Base-by-base conservation (phyloP, 1,284 basidiomycete genomes). In the Afroboletus lepidellus region DNA sequence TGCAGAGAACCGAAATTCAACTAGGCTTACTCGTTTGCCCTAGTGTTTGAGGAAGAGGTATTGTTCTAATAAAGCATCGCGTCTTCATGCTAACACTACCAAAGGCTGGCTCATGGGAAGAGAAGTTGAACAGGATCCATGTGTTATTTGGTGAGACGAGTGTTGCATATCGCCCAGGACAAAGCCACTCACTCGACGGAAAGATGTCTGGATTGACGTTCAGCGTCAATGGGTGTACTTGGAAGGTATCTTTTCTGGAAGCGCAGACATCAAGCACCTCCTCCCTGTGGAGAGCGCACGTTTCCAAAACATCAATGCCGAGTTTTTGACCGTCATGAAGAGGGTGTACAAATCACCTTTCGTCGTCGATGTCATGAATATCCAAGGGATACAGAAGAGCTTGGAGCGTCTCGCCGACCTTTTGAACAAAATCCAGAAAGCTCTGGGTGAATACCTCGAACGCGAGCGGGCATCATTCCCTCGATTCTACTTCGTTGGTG, bases 151-250 rank as follows among this genome's bases (percentile, higher is more conserved):
- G 90, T 90, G 56, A 62, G 78, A 68, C 16, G 7, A n/a, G 1
- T 16, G 3, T 2, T 6, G 15, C 23, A 45, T 43, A 8, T 41
- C 23, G 3, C 29, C 16, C 41, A 5, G n/a, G 43, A 30, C 25
- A 9, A 52, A 41, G 38, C n/a, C 33, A 39, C 53, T 57, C 55
- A 62, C 57, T 47, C 39, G 51, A 23, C 8, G 30, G 25, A 49
- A 59, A 92, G 92, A 99, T 70, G 90, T 98, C 34, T 99, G 97
- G 97, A 97, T 98, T 61, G 97, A 99, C 60, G 97, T 99, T 15
- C 98, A 99, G 66, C 85, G 97, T 5, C 97, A 99, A 76, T 99
- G 97, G 97, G 97, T 99, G 1, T 99, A 99, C 67, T 80, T 99
- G 48, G 96, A 99, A 67, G 97, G 97, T 48, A 98, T 99, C 65